These are phyloP conservation scores for Scedosporium minutisporum DNA, from an alignment of 2,329 filamentous ascomycete species.

Conservation along the genomic window DNA sequence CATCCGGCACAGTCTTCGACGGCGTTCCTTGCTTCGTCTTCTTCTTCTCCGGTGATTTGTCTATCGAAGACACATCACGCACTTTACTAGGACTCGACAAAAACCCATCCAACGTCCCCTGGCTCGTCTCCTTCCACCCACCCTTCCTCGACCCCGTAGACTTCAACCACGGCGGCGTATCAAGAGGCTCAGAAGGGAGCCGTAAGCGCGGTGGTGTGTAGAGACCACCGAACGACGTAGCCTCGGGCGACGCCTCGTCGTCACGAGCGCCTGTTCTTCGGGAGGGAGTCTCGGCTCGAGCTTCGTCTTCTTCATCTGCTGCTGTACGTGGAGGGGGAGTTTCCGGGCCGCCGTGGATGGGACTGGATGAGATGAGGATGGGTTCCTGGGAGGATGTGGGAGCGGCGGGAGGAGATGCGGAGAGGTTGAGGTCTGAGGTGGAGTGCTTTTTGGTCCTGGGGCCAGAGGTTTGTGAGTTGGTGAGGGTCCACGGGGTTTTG, in stretches of 20 bases:
- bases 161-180: conserved; percentile 5
- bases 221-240: not conserved
- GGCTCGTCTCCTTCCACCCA: not conserved
- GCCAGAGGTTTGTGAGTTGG: conserved; percentile 31
- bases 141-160: not conserved
- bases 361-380: conserved; percentile 37
- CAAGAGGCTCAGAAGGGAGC: conserved; percentile 5
- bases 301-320: not conserved
- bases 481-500: conserved; percentile 26
- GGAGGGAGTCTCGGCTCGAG: not conserved
- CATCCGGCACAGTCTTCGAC: not conserved
- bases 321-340: not conserved
- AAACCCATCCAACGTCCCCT: conserved; percentile 5
- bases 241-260: not conserved
- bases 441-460: conserved; percentile 21
- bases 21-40: not conserved
- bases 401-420: conserved; percentile 15
- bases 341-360: conserved; percentile 15
- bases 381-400: conserved; percentile 29
- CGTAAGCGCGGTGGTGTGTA: conserved; percentile 2
- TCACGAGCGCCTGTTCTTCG: not conserved
- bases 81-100: not conserved
- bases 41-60: not conserved
- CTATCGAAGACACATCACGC: too few species aligned
- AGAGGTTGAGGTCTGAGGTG: not conserved